Conservation (phyloP, 495 filamentous ascomycete genomes). For the Aspergillus nidulans region DNA sequence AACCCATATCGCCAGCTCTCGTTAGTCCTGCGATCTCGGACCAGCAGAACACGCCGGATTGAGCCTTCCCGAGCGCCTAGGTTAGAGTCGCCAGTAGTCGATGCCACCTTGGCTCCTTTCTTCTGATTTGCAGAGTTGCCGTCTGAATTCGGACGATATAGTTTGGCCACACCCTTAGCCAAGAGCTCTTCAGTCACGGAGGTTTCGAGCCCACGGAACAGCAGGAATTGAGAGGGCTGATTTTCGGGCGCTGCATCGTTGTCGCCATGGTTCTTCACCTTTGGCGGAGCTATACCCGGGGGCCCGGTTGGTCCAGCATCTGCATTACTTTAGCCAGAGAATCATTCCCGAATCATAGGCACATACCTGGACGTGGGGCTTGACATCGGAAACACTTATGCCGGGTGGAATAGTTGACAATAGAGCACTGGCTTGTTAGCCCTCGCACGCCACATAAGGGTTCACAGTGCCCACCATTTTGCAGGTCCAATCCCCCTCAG, state of each 20-base stretch:
- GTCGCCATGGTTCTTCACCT: slow-evolving; percentile 62
- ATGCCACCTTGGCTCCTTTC: slow-evolving; percentile 64
- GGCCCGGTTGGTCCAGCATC: slow-evolving; percentile 23
- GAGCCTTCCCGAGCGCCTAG: slow-evolving; percentile 74
- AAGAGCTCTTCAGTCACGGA: slow-evolving; percentile 74
- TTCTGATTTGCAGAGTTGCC: slow-evolving; percentile 28
- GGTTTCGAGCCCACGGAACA: slow-evolving; percentile 70
- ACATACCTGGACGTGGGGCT: slow-evolving; percentile 63
- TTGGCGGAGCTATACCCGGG: slow-evolving; percentile 32
- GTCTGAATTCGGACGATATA: slow-evolving; percentile 53
- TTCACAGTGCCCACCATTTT: slow-evolving; percentile 46
- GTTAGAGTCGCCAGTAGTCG: slow-evolving; percentile 67
- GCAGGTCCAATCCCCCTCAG: slow-evolving; percentile 75
- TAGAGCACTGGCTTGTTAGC: slow-evolving; percentile 54
- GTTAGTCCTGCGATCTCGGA: slow-evolving; percentile 67
- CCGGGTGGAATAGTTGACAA: slow-evolving; percentile 67
- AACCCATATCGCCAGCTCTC: slow-evolving; percentile 88
- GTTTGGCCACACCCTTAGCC: slow-evolving; percentile 72
- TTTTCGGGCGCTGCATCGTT: slow-evolving; percentile 75
- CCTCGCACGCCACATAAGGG: neutral
- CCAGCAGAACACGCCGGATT: slow-evolving; percentile 71
- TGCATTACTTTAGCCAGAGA: slow-evolving; percentile 16
- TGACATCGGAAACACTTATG: slow-evolving; percentile 72
- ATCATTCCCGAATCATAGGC: neutral
- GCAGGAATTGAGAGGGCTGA: slow-evolving; percentile 73